phyloP scores from a whole-genome alignment of 176 grass and related monocot species.

The Melocanna baccifera region DNA sequence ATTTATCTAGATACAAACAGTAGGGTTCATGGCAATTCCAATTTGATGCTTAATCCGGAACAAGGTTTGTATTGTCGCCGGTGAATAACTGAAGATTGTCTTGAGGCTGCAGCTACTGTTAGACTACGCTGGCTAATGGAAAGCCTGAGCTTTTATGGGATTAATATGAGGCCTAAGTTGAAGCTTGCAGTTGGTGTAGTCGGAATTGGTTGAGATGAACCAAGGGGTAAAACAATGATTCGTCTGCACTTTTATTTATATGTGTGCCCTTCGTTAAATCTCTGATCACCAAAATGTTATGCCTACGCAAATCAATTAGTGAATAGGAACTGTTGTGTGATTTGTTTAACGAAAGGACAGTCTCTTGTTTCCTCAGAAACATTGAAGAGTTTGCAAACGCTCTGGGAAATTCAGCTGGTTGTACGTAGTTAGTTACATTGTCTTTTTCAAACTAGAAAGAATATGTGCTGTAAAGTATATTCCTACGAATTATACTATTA shows the following conservation, averaged over 20 bases:
- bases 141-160: not conserved
- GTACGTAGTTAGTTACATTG: not conserved
- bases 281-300: too few species aligned
- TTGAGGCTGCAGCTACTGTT: not conserved
- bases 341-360: not conserved
- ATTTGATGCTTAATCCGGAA: not conserved
- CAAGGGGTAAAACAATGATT: not conserved
- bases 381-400: not conserved
- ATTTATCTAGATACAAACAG: not conserved
- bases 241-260: not conserved
- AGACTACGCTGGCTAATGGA: not conserved
- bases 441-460: not conserved
- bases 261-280: not conserved
- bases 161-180: not conserved
- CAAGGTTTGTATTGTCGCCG: not conserved
- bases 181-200: not conserved
- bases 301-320: too few species aligned
- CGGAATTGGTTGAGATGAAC: not conserved
- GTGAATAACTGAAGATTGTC: not conserved
- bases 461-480: not conserved
- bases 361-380: not conserved
- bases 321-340: too few species aligned
- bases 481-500: not conserved
- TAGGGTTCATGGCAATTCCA: not conserved
- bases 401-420: not conserved